These are phyloP conservation scores for Populus davidiana DNA, from an alignment of 345 rosid species.

Conservation along the genomic window DNA sequence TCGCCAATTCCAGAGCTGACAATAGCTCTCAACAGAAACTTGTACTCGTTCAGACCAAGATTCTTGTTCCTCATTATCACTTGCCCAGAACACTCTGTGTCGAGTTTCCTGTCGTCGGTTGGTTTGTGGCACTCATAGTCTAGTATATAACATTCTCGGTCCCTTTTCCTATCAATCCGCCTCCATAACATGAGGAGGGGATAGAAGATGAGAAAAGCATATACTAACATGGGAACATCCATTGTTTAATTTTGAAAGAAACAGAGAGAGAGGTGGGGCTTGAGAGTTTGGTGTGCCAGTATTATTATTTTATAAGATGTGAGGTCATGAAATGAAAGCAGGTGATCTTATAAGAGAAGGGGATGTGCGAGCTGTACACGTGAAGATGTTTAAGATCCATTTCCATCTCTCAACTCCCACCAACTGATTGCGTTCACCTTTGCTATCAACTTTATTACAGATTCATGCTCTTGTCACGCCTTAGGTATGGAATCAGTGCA, in stretches of 20 bases:
- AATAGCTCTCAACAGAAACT: constrained; percentile 48
- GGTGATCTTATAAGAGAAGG: constrained; percentile 2
- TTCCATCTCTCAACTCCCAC: constrained; percentile 42
- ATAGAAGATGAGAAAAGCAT: constrained; percentile 24
- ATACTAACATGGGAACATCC: constrained; percentile 30
- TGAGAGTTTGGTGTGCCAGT: neutral
- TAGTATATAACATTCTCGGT: constrained; percentile 40
- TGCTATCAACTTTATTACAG: constrained; percentile 19
- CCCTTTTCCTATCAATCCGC: constrained; percentile 22
- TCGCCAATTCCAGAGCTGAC: constrained; percentile 51
- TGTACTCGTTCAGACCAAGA: constrained; percentile 45
- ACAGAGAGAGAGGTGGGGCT: neutral
- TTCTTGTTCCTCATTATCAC: constrained; percentile 36
- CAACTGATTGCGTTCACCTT: constrained; percentile 22
- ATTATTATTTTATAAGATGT: constrained; percentile 1
- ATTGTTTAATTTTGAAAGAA: constrained; percentile 3
- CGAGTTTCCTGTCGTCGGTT: constrained; percentile 36
- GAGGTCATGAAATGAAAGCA: constrained; percentile 1
- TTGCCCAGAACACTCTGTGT: constrained; percentile 36
- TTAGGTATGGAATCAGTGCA: neutral
- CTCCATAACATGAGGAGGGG: constrained; percentile 23
- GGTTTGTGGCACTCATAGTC: constrained; percentile 49
- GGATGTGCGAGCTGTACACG: constrained; percentile 20
- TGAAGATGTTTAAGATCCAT: constrained; percentile 21
- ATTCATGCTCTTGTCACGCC: constrained; percentile 5